A percentile compares a stretch with the other conserved stretches of the same genome.
Evolutionary conservation across 305 asterid genomes (phyloP).

Genomic region (Salvia sclarea): DNA sequence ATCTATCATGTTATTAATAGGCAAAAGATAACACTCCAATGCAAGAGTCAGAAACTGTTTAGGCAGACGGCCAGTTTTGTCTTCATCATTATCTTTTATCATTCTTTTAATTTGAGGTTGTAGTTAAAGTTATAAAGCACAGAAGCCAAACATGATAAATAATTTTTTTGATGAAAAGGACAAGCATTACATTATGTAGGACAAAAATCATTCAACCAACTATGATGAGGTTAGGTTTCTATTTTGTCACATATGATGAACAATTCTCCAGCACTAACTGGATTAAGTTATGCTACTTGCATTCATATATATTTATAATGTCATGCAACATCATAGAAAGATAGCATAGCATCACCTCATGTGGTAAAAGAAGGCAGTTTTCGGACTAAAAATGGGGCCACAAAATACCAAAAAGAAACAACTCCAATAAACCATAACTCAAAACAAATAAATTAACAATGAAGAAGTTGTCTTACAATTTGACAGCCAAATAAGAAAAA

Average conservation of each 20-base stretch:
- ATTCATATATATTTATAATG: not conserved
- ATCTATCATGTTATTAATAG: not conserved
- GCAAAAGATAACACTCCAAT: not conserved
- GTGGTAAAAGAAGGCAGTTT: not conserved
- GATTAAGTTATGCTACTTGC: not conserved
- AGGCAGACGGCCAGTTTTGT: conserved; percentile 23
- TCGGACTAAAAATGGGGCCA: not conserved
- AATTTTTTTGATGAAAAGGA: not conserved
- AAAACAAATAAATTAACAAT: conserved; percentile 28
- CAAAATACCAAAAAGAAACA: not conserved
- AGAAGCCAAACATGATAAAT: not conserved
- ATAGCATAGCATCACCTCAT: not conserved
- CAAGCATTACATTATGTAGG: not conserved
- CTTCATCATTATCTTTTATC: not conserved
- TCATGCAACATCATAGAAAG: not conserved
- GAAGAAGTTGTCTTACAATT: conserved; percentile 19
- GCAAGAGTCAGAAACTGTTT: not conserved
- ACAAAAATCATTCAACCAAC: conserved; percentile 23
- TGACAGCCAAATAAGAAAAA: not conserved
- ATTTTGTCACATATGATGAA: conserved; percentile 18
- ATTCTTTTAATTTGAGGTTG: not conserved
- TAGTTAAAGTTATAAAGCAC: not conserved
- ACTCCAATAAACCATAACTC: not conserved
- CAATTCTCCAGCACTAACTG: not conserved
- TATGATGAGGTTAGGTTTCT: not conserved